Evolutionary conservation across 257 asterid genomes (phyloP), one percentile per base, ranked within the genome.

Genomic region (Pogostemon cablin): DNA sequence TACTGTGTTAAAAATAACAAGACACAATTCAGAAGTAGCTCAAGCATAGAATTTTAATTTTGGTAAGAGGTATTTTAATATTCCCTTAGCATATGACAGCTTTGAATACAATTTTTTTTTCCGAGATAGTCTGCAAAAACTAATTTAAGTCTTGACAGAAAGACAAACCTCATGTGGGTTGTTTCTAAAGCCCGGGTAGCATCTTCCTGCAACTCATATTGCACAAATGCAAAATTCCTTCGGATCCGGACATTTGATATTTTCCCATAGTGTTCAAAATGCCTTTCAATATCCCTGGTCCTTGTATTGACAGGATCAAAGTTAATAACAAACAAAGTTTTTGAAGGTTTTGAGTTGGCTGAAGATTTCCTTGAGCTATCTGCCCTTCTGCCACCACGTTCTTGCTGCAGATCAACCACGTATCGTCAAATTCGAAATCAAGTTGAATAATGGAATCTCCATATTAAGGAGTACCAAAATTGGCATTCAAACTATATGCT

Each of bases 161-260:
- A 37, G 68, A 66, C 79, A 68, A 78, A 90, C 98, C 97, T 85
- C 86, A 76, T 81, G 76, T 92, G 80, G 15, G 90, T 83, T 1
- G 87, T 86, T 80, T 90, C 95, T 68, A 92, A 71, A 48, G 98
- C 98, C 61, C 85, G 85, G 69, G 82, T 87, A 65, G 98, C 98
- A 76, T 92, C 98, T 77, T 92, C 97, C 79, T 73, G 89, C 67
- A 74, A 62, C 78, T 90, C 97, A 63, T 61, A 92, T 68, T 88
- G 95, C 84, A 92, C 88, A 81, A 92, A 92, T 11, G 95, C 93
- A 35, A 92, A 92, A 72, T 90, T 90, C 82, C 88, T 92, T 78
- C 97, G 79, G 77, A 90, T 90, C 76, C 98, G 82, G 72, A 90
- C 93, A 84, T 88, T 90, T 25, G 78, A 72, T 81, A 92, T 78